Percentiles rank a stretch among this genome's conserved stretches.
These are phyloP conservation scores for Beauveria caledonica DNA, from an alignment of 2,329 filamentous ascomycete species.

Conservation along the genomic window DNA sequence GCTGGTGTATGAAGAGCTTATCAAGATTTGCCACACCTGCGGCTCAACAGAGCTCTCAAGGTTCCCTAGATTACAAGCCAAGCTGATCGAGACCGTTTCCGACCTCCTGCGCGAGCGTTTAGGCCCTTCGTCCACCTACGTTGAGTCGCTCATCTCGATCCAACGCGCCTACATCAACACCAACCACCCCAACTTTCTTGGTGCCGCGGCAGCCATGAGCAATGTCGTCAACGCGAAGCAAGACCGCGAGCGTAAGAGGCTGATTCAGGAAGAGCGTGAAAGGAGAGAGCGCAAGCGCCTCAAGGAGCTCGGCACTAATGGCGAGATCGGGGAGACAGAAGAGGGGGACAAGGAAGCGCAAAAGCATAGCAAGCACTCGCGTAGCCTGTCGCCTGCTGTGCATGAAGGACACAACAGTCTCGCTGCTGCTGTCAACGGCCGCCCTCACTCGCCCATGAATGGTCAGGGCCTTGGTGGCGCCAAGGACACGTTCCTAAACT, in stretches of 20 bases:
- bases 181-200: constrained; percentile 97
- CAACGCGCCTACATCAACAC: constrained; percentile 99
- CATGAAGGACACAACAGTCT: constrained; percentile 57
- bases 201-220: constrained; percentile 93
- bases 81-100: constrained; percentile 96
- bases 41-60: constrained; percentile 88
- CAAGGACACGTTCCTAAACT: constrained; percentile 90
- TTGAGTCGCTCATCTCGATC: constrained; percentile 94
- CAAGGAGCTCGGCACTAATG: constrained; percentile 80
- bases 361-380: constrained; percentile 36
- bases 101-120: constrained; percentile 88
- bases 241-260: constrained; percentile 77
- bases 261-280: constrained; percentile 75
- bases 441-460: constrained; percentile 56
- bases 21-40: constrained; percentile 99
- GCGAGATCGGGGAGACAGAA: constrained; percentile 59
- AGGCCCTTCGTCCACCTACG: constrained; percentile 81
- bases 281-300: constrained; percentile 74
- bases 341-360: constrained; percentile 49
- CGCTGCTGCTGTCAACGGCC: constrained; percentile 59
- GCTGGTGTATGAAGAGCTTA: constrained; percentile 95
- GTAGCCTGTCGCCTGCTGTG: constrained; percentile 77
- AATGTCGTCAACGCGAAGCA: constrained; percentile 93
- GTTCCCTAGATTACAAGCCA: constrained; percentile 87
- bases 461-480: constrained; percentile 51